These are phyloP conservation scores for Apiospora hydei DNA, from an alignment of 2,329 filamentous ascomycete genomes.

Conservation along the genomic window DNA sequence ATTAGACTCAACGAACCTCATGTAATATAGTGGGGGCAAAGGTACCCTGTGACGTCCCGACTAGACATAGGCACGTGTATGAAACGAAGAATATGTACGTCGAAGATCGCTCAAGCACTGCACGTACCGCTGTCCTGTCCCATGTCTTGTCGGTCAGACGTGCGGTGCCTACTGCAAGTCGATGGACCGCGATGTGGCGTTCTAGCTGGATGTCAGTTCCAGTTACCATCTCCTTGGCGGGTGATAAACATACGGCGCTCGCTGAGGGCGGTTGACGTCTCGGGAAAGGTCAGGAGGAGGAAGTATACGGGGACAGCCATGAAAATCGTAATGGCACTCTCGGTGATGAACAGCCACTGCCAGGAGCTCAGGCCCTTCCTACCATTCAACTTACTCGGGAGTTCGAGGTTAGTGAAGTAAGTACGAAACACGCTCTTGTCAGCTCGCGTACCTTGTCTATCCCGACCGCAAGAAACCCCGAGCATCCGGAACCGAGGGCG, in stretches of 20 bases:
- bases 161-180: neutral
- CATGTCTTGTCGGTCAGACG: constrained; percentile 18
- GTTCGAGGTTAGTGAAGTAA: neutral
- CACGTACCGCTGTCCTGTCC: neutral
- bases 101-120: neutral
- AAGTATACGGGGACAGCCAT: constrained; percentile 27
- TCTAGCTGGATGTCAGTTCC: neutral
- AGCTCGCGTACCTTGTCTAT: neutral
- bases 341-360: constrained; percentile 38
- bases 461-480: constrained; percentile 2
- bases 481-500: neutral
- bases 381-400: constrained; percentile 24
- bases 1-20: neutral
- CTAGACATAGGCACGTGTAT: neutral
- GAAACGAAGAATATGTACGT: constrained; percentile 8
- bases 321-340: constrained; percentile 33
- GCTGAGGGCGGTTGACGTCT: neutral
- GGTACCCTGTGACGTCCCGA: neutral
- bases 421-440: too few species aligned
- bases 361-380: constrained; percentile 30
- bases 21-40: constrained; percentile 10
- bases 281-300: constrained; percentile 28
- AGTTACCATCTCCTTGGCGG: too few species aligned
- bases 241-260: neutral
- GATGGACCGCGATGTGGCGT: neutral